These are phyloP conservation scores for Deakozyma indianensis DNA, from an alignment of 805 yeast genomes.

Conservation along the genomic window DNA sequence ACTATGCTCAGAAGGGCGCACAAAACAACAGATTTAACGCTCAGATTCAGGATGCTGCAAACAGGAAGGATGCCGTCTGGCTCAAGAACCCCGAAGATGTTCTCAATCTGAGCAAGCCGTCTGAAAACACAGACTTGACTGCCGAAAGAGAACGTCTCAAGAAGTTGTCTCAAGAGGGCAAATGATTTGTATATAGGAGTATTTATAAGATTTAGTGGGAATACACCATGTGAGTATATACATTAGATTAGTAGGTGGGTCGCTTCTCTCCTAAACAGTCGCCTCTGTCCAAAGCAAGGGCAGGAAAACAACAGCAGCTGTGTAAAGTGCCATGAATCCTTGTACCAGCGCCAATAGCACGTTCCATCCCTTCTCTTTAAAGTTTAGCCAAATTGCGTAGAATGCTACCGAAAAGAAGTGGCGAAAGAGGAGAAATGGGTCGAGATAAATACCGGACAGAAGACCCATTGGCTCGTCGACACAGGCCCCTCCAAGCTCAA, in stretches of 20 bases:
- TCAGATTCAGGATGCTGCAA: neutral
- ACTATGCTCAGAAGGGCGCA: conserved; percentile 38
- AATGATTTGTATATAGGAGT: too few relatives aligned
- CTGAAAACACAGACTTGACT: neutral
- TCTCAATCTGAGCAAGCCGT: neutral
- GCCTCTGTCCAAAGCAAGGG: conserved; percentile 41
- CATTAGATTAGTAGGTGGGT: too few relatives aligned
- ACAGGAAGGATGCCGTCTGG: neutral
- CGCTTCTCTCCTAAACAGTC: too few relatives aligned
- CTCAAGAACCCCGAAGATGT: neutral
- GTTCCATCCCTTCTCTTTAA: conserved; percentile 41
- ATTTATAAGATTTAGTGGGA: too few relatives aligned
- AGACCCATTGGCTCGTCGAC: conserved; percentile 68
- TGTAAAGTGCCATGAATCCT: conserved; percentile 48
- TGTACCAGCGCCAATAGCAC: conserved; percentile 48
- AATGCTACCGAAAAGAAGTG: conserved; percentile 89
- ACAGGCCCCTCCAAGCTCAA: conserved; percentile 71
- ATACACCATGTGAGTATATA: too few relatives aligned
- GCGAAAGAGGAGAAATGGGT: conserved; percentile 58
- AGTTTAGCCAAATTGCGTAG: conserved; percentile 61
- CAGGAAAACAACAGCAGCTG: conserved; percentile 66
- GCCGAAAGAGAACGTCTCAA: conserved; percentile 7
- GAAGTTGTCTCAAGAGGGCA: neutral
- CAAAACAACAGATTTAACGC: conserved; percentile 1
- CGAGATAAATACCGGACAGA: conserved; percentile 67